Base-by-base conservation (phyloP, 805 yeast species). In the Pichia scutulata region DNA sequence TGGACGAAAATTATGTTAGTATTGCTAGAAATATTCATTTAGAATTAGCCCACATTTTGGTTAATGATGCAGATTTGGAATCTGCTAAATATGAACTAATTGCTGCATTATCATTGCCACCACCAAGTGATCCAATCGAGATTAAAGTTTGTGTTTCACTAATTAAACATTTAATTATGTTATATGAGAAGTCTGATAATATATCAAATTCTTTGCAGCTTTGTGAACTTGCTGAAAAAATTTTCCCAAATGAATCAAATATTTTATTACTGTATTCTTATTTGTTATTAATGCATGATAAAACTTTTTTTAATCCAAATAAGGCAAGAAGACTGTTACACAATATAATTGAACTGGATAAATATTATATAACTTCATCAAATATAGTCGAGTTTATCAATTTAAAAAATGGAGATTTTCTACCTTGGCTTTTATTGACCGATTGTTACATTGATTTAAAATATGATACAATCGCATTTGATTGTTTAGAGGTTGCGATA, bases 341-440 rank as follows among this genome's bases (percentile, higher is more conserved):
- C 22, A 65, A 64, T 26, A 68, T 51, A 5, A 30, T 49, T 4
- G 45, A 43, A 30, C 44, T 42, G 4, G 48, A 54, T 37, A 37
- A 40, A 1, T n/a, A 19, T 21, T 53, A 55, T 40, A 26, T 23
- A 19, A 21, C 39, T 10, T 19, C 49, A 13, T 5, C 19, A 9
- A 33, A 37, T 26, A 16, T 45, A 4, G 22, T 52, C 55, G 37
- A 61, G 57, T 54, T n/a, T 21, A 21, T 52, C 9, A 47, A 44
- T 23, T 43, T 48, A 2, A 5, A 40, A 42, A 62, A 63, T 1
- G 75, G 75, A 7, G 84, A 81, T 54, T 80, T 78, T 53, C 64
- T 81, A 50, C 82, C 84, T 0, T 78, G 82, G 80, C 72, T 71
- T 50, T 66, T 81, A 8, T 59, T 80, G 39, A 82, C 84, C 3